Evolutionary conservation across 768 basidiomycete species (phyloP), one percentile per base, ranked within the genome.

Genomic region (Termitomyces sp.): DNA sequence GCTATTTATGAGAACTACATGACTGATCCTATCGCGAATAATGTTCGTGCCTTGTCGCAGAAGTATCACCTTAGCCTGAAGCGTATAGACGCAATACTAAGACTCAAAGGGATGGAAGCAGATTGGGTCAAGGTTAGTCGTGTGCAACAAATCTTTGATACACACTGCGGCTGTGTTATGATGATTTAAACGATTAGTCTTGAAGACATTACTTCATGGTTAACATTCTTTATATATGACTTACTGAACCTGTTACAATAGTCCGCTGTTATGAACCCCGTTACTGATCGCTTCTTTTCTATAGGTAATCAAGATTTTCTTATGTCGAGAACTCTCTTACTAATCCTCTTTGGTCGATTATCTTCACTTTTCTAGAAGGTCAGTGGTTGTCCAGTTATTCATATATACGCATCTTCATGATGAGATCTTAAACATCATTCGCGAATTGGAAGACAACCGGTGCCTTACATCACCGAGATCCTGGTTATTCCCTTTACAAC

Each of bases 111-210:
- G 37, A 74, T 91, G 62, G 93, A 95, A 68, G 71, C 75, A 51
- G 73, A 79, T 53, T 90, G 85, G 88, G 73, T 76, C 67, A 83
- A 90, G 88, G 91, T 89, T 67, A 67, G 83, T 77, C 37, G 59
- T 51, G 9, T 39, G 58, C 5, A 48, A 42, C 51, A 36, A 63
- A 42, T 44, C 27, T 49, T 63, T 61, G 60, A 60, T 61, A 48
- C 57, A 44, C 49, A 53, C 47, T 20, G 51, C 53, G 34, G 57
- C 53, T 32, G 48, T 56, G 34, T 62, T 54, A 69, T 74, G 74
- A 81, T 86, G 87, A 85, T 82, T 75, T 72, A 72, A 73, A 81
- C 88, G 93, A 95, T 95, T 95, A 95, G 92, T 95, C 91, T 93
- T 93, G 72, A 87, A 92, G 92, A 92, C 87, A 66, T 61, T 52